Conservation (phyloP, 2,329 filamentous ascomycete species). For the Botrytis sinoallii region DNA sequence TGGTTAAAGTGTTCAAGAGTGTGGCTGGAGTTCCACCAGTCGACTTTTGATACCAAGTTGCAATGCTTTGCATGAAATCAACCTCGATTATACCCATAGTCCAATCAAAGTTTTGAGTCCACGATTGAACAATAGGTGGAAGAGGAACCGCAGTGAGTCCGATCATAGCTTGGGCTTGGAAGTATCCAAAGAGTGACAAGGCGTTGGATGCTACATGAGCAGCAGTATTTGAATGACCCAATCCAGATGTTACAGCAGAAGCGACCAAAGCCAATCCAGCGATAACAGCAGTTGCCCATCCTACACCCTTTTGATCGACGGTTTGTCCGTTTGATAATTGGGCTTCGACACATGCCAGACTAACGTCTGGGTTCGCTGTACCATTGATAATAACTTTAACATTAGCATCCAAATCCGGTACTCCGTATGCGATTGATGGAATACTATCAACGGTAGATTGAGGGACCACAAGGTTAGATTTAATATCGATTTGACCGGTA, state of each 20-base stretch:
- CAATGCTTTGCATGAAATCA: slow-evolving; percentile 81
- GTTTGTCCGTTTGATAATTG: slow-evolving; percentile 88
- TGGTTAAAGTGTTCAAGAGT: slow-evolving; percentile 69
- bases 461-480: slow-evolving; percentile 64
- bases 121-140: slow-evolving; percentile 83
- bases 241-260: slow-evolving; percentile 82
- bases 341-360: slow-evolving; percentile 83
- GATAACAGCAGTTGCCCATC: slow-evolving; percentile 86
- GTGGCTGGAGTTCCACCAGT: slow-evolving; percentile 83
- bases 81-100: slow-evolving; percentile 93
- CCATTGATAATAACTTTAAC: slow-evolving; percentile 79
- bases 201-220: slow-evolving; percentile 93
- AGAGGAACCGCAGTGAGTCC: slow-evolving; percentile 78
- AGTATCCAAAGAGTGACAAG: slow-evolving; percentile 89
- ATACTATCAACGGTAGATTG: slow-evolving; percentile 59
- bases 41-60: slow-evolving; percentile 93
- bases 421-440: slow-evolving; percentile 80
- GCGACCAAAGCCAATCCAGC: slow-evolving; percentile 78
- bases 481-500: slow-evolving; percentile 74
- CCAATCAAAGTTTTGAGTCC: slow-evolving; percentile 98
- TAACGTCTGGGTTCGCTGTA: slow-evolving; percentile 53
- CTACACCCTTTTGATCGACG: slow-evolving; percentile 82
- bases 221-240: slow-evolving; percentile 90
- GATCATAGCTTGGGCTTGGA: slow-evolving; percentile 90
- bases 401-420: slow-evolving; percentile 86